phyloP scores from a whole-genome alignment of 345 rosid genomes.

The Clarkia xantiana region DNA sequence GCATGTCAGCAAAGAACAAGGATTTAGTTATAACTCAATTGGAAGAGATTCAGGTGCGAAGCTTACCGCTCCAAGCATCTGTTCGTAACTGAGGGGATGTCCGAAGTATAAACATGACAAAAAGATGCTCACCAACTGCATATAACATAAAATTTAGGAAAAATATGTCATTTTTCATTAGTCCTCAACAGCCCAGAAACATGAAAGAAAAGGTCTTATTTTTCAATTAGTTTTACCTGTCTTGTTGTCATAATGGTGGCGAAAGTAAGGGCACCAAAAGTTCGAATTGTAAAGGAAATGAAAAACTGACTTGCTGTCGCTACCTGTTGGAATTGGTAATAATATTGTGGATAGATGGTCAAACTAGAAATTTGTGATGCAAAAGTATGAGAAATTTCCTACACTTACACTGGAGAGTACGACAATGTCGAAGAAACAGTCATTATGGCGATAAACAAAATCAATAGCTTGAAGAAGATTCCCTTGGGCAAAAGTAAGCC shows the following conservation, averaged over 20 bases:
- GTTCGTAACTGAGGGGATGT: conserved; percentile 90
- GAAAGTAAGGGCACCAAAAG: conserved; percentile 86
- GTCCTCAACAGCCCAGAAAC: too few species aligned
- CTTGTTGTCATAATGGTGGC: conserved; percentile 94
- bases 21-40: background rate
- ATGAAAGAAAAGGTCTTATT: too few species aligned
- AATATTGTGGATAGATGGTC: background rate
- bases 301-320: conserved; percentile 85
- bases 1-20: conserved; percentile 4
- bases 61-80: conserved; percentile 76
- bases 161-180: too few species aligned
- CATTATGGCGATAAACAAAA: conserved; percentile 57
- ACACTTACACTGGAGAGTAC: conserved; percentile 73
- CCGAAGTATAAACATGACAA: conserved; percentile 81
- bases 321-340: conserved; percentile 35
- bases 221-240: conserved; percentile 57
- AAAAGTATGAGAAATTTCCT: conserved; percentile 1
- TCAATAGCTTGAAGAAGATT: conserved; percentile 60
- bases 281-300: conserved; percentile 84
- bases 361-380: background rate
- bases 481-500: conserved; percentile 58
- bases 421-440: conserved; percentile 57
- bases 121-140: conserved; percentile 79
- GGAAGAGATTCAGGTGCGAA: background rate
- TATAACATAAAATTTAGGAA: background rate